Conservation (phyloP, 2,329 filamentous ascomycete genomes). For the Metarhizium humberi region DNA sequence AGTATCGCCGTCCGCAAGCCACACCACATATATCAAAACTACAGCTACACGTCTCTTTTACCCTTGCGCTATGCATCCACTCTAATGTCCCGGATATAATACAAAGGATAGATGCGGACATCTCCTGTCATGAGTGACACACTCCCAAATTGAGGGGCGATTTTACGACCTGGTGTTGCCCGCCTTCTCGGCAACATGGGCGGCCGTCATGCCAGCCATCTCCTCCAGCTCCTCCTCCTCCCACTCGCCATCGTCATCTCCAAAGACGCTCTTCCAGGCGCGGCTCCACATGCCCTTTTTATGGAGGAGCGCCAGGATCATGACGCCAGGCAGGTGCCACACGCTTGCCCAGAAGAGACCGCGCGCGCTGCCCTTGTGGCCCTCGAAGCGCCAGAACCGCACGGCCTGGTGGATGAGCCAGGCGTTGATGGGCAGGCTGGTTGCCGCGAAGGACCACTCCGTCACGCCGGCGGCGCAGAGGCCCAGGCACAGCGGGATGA, state of each 20-base stretch:
- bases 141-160: no score
- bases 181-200: constrained; percentile 13
- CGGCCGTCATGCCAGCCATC: constrained; percentile 26
- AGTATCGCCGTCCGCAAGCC: no score
- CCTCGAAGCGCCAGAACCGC: constrained; percentile 70
- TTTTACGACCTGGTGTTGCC: neutral
- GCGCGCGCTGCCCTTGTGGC: constrained; percentile 69
- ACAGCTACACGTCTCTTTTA: no score
- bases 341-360: constrained; percentile 95
- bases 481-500: constrained; percentile 77
- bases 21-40: no score
- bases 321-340: constrained; percentile 84
- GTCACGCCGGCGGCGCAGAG: constrained; percentile 75
- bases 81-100: no score
- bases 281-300: constrained; percentile 90
- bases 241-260: constrained; percentile 47
- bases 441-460: constrained; percentile 73
- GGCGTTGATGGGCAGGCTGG: constrained; percentile 71
- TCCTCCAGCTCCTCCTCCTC: constrained; percentile 45
- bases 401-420: constrained; percentile 80
- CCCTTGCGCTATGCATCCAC: no score
- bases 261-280: constrained; percentile 62
- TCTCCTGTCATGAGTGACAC: no score
- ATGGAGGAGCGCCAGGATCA: constrained; percentile 83
- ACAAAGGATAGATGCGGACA: no score